These are phyloP conservation scores for Serendipita vermifera DNA, from an alignment of 768 basidiomycete genomes.

Conservation along the genomic window DNA sequence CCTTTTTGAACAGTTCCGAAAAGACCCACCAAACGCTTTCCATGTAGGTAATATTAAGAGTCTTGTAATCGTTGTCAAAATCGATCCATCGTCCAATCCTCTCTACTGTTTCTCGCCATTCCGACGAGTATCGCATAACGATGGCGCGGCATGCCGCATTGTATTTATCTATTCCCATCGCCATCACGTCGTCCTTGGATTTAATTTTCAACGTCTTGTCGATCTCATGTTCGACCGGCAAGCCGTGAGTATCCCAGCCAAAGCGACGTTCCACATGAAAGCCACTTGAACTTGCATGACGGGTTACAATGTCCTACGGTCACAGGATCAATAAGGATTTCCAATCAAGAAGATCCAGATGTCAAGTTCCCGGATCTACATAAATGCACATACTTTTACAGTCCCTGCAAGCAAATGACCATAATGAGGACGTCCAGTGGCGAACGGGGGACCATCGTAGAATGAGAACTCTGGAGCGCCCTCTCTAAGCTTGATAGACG, in stretches of 20 bases:
- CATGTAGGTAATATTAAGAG: conserved; percentile 86
- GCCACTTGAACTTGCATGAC: conserved; percentile 88
- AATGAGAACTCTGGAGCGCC: conserved; percentile 86
- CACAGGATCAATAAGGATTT: neutral
- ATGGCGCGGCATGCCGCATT: conserved; percentile 93
- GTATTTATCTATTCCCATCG: conserved; percentile 94
- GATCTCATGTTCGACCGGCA: conserved; percentile 98
- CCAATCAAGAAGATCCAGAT: neutral
- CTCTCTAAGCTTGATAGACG: conserved; percentile 82
- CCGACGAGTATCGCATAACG: conserved; percentile 90
- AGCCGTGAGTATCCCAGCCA: conserved; percentile 98
- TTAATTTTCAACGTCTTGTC: conserved; percentile 92
- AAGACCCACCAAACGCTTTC: conserved; percentile 99
- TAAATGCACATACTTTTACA: conserved; percentile 53
- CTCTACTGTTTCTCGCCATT: conserved; percentile 92
- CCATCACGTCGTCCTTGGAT: conserved; percentile 83
- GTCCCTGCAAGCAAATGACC: conserved; percentile 88
- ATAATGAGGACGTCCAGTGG: conserved; percentile 93
- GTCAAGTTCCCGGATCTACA: neutral
- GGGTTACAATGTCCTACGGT: conserved; percentile 85
- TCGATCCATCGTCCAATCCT: conserved; percentile 99
- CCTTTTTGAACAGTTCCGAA: conserved; percentile 81
- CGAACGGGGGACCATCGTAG: conserved; percentile 96
- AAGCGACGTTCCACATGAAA: conserved; percentile 88
- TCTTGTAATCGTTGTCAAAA: conserved; percentile 99